Evolutionary conservation across 2,329 filamentous ascomycete genomes (phyloP), one percentile per base, ranked within the genome.

Genomic region (Diaporthe nobilis): DNA sequence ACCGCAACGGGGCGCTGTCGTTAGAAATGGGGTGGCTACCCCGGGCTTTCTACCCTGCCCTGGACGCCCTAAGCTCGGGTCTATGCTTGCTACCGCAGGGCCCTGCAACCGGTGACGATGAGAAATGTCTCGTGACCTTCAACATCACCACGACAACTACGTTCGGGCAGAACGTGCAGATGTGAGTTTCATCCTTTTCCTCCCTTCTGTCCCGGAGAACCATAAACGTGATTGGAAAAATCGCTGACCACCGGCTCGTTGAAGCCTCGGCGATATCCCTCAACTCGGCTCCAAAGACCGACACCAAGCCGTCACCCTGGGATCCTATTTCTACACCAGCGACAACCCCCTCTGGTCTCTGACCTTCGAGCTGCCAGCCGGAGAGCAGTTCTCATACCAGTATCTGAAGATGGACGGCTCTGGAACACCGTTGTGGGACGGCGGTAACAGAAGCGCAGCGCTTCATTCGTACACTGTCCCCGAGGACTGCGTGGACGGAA

Each of bases 1-100:
- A 73, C 20, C 25, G 42, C 6, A 44, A 22, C 1, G 71, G 71
- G 9, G 31, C 47, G 7, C 2, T 68, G 20, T 39, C 65, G 1
- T 55, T 68, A n/a, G 65, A 68, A n/a, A 68, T 68, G 65, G 65
- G 47, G 10, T 68, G 65, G 65, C 20, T 39, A 4, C 65, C 65
- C 1, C 65, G 65, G 13, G 65, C 10, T 3, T 28, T 68, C 3
- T 53, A 68, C n/a, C 65, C 65, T 20, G 65, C 65, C 7, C 13
- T 28, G 65, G 65, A 68, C 5, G 47, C 47, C 15, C 47, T 68
- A 9, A 53, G 65, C 34, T 68, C 47, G 4, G 65, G 65, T 1
- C n/a, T 39, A 13, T 68, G 65, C n/a, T 28, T 53, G 31, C 4
- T 68, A 2, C 47, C 65, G 2, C 47, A 68, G 47, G 15, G 13